Conservation (phyloP, 2,329 filamentous ascomycete species). For the Sphaceloma murrayae region DNA sequence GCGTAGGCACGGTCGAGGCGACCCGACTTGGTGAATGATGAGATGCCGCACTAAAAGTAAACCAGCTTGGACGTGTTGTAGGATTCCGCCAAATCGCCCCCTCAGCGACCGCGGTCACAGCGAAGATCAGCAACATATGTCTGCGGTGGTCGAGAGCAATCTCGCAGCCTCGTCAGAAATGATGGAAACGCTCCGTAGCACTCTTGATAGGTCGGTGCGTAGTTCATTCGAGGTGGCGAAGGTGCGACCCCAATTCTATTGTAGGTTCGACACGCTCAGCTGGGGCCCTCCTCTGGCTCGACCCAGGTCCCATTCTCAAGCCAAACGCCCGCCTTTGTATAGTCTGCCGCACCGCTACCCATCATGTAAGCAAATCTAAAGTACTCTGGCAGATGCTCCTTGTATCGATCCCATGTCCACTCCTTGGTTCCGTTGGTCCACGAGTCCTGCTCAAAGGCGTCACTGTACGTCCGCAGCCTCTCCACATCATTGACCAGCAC, state of each 20-base stretch:
- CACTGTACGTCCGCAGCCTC: slow-evolving; percentile 56
- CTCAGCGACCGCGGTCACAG: too few relatives aligned
- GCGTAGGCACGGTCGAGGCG: too few relatives aligned
- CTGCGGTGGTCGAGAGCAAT: too few relatives aligned
- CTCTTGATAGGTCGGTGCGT: too few relatives aligned
- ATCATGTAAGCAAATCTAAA: slow-evolving; percentile 68
- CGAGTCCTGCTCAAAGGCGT: slow-evolving; percentile 27
- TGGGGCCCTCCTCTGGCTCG: slow-evolving; percentile 18
- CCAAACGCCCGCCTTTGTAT: slow-evolving; percentile 68
- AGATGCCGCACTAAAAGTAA: too few relatives aligned
- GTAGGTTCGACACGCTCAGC: background rate
- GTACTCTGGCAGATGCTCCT: slow-evolving; percentile 50
- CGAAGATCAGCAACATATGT: too few relatives aligned
- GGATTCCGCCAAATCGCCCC: too few relatives aligned
- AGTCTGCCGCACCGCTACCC: slow-evolving; percentile 57
- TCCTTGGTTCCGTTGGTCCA: slow-evolving; percentile 22
- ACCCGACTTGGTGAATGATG: too few relatives aligned
- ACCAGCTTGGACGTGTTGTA: too few relatives aligned
- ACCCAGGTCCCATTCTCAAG: slow-evolving; percentile 52
- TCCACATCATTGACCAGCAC: slow-evolving; percentile 81
- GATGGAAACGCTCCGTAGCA: too few relatives aligned
- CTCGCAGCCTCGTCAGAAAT: too few relatives aligned
- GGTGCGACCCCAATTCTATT: background rate
- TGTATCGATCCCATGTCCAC: slow-evolving; percentile 29
- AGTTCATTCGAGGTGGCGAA: too few relatives aligned